Conservation (phyloP, 257 asterid genomes). For the Primulina huaijiensis region DNA sequence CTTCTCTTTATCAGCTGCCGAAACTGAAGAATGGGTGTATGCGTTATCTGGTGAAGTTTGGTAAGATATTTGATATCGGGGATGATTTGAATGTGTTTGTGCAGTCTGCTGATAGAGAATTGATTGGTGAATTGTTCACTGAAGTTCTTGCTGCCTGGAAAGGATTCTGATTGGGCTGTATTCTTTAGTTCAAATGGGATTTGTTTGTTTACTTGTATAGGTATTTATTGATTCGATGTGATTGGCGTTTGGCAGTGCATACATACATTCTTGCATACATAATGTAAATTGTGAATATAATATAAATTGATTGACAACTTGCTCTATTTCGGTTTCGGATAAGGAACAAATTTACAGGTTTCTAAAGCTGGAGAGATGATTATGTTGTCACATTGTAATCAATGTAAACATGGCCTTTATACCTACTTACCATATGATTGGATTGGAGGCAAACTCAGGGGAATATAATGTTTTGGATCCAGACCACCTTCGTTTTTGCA, state of each 20-base stretch:
- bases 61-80: conserved; percentile 70
- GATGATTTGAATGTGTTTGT: conserved; percentile 64
- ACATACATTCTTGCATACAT: neutral
- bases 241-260: neutral
- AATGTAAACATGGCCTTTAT: neutral
- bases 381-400: neutral
- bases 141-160: conserved; percentile 86
- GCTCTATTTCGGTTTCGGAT: too few species aligned
- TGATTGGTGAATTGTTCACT: conserved; percentile 56
- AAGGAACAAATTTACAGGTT: too few species aligned
- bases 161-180: conserved; percentile 54
- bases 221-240: neutral
- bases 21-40: conserved; percentile 69
- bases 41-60: conserved; percentile 77
- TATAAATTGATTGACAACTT: neutral
- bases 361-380: neutral
- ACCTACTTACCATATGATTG: neutral
- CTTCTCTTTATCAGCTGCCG: conserved; percentile 69
- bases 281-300: too few species aligned
- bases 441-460: too few species aligned
- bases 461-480: too few species aligned
- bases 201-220: too few species aligned
- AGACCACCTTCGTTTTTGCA: too few species aligned
- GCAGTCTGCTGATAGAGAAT: conserved; percentile 69
- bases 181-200: neutral